Evolutionary conservation across 179 eudicot genomes (phyloP), one percentile per base, ranked within the genome.

Genomic region (Spinacia oleracea): DNA sequence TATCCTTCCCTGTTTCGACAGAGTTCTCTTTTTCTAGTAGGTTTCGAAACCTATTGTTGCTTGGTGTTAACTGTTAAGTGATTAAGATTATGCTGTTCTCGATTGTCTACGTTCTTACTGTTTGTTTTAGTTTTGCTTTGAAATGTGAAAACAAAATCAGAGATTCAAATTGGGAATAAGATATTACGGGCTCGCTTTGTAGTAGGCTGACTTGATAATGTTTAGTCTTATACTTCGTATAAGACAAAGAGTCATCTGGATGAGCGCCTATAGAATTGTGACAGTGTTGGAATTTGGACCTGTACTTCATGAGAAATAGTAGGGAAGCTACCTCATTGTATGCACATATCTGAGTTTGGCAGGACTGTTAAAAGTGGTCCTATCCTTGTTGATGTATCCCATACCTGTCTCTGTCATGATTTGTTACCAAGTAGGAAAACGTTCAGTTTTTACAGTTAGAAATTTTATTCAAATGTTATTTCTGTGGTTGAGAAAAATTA

Each of bases 401-500:
- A 12, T 70, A 23, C 16, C 55, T 46, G 73, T 46, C 34, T 23
- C 4, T 25, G 15, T 68, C 50, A 9, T 42, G 23, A 7, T 71
- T 2, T 48, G n/a, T 31, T 45, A 23, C 21, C 14, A 29, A 45
- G 58, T 20, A 16, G 55, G 23, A 16, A 25, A 29, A 25, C 9
- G 9, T 38, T 9, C 7, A 35, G 15, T 35, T 38, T 66, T 38
- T 46, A 21, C 25, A 1, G 46, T 34, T 18, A 32, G 45, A 32
- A 62, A 6, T 65, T 34, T 20, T 16, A 65, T 9, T 5, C 0
- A 6, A 35, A 58, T 58, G 5, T 60, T 12, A 14, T 60, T 25
- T 68, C n/a, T 68, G 51, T 68, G 34, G 38, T 66, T 34, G 63
- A 58, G 59, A 27, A 27, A 23, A 62, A 63, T 63, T 63, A 42